Evolutionary conservation across 2,329 filamentous ascomycete genomes (phyloP), one percentile per base, ranked within the genome.

Genomic region (Hysterium pulicare): DNA sequence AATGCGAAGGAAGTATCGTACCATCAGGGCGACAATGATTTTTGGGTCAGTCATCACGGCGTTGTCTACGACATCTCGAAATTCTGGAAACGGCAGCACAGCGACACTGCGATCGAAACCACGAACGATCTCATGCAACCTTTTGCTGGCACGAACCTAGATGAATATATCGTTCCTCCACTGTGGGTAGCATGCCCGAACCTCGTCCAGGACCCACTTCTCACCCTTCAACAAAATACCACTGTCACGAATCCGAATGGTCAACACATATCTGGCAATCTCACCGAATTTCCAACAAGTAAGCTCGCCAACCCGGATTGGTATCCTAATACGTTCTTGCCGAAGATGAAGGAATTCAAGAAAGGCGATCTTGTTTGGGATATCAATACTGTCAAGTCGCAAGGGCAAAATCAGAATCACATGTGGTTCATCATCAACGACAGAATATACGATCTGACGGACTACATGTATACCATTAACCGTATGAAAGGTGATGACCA

Each of bases 61-160:
- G 82, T 82, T 32, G 91, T 97, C 23, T 98, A 97, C 69, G 93
- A 98, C 58, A 81, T 98, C 33, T 81, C 83, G 40, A 87, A 90
- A 43, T 98, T 95, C 65, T 96, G 85, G 82, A 87, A 79, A 58
- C 70, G 79, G 17, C 81, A 94, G 44, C 93, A 98, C 71, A 91
- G 88, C 61, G 89, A 94, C 58, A 82, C 71, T 8, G 68, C 66
- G 26, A 81, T 79, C 39, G 73, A 83, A 44, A 84, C 82, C 1
- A 73, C 71, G 3, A 71, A 76, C 1, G 68, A 72, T 6, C 70
- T 74, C 42, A 97, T 98, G 93, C 59, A 81, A 49, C 82, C 81
- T 2, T 83, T 95, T 50, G 87, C 82, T 30, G 93, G 93, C 23
- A 59, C 81, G 53, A 83, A 90, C 54, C 71, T 98, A 52, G 87